phyloP scores from a whole-genome alignment of 495 filamentous ascomycete species.

The Aspergillus bridgeri region DNA sequence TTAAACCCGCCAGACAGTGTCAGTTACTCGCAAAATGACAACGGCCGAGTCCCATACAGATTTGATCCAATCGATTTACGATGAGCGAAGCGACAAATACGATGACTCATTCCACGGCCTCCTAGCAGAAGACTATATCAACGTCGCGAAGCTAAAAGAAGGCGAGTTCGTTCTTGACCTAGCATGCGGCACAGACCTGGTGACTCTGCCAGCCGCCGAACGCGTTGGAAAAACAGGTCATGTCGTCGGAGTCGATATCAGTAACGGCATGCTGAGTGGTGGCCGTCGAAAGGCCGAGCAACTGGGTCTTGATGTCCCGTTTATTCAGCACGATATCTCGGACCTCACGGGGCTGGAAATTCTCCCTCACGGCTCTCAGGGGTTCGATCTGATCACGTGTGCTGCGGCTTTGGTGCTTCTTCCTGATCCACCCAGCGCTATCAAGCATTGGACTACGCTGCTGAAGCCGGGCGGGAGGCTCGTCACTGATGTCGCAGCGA shows the following conservation, averaged over 20 bases:
- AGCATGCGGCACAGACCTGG: slow-evolving; percentile 43
- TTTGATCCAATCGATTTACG: slow-evolving; percentile 8
- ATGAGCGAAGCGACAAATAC: slow-evolving; percentile 8
- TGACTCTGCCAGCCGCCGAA: slow-evolving; percentile 30
- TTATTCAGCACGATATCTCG: slow-evolving; percentile 35
- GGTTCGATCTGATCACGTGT: slow-evolving; percentile 19
- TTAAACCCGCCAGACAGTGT: too few relatives aligned
- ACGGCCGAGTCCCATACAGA: not conserved
- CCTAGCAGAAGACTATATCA: slow-evolving; percentile 18
- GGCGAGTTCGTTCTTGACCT: slow-evolving; percentile 41
- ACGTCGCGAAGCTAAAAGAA: slow-evolving; percentile 14
- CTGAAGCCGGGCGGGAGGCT: slow-evolving; percentile 16
- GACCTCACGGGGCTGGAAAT: slow-evolving; percentile 18
- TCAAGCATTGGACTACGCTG: slow-evolving; percentile 13
- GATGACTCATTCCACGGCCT: slow-evolving; percentile 13
- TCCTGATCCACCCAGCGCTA: not conserved
- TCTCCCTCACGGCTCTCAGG: slow-evolving; percentile 1
- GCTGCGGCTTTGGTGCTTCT: slow-evolving; percentile 10
- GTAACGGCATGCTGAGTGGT: slow-evolving; percentile 29
- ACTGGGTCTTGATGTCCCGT: slow-evolving; percentile 1
- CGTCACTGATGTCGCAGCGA: slow-evolving; percentile 12
- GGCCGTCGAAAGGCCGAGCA: slow-evolving; percentile 18
- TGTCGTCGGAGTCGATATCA: slow-evolving; percentile 44
- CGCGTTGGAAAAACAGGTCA: slow-evolving; percentile 28
- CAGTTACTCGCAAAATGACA: not conserved